Percentiles rank a stretch among this genome's conserved stretches.
Evolutionary conservation across 164 flowering plant species (phyloP).

Genomic region (Annona cherimola): DNA sequence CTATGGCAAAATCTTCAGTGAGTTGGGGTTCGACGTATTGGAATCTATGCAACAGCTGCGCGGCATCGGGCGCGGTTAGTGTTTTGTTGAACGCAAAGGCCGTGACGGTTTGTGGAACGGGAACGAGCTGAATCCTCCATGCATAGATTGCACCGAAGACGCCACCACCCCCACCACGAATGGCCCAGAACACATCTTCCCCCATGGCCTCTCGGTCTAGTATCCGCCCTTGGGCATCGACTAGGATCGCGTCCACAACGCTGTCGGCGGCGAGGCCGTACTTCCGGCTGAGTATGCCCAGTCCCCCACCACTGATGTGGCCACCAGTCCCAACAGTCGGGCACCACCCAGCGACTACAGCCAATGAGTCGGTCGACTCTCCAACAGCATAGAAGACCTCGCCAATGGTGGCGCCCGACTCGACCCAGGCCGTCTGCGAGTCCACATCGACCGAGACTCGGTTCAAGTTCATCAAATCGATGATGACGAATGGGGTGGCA

Average conservation of each 20-base stretch:
- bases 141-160: conserved; percentile 15
- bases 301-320: conserved; percentile 2
- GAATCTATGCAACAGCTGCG: conserved; percentile 6
- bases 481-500: conserved; percentile 12
- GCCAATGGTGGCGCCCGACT: conserved; percentile 29
- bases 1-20: conserved; percentile 8
- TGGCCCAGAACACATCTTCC: conserved; percentile 26
- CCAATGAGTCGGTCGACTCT: conserved; percentile 8
- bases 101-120: conserved; percentile 18
- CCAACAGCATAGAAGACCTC: conserved; percentile 18
- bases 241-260: conserved; percentile 14
- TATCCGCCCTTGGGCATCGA: conserved; percentile 12
- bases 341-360: conserved; percentile 25
- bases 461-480: conserved; percentile 18
- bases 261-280: conserved; percentile 15
- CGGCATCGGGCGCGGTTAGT: conserved; percentile 1
- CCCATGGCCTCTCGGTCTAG: conserved; percentile 21
- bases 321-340: conserved; percentile 13
- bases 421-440: conserved; percentile 19
- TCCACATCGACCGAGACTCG: conserved; percentile 12
- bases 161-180: conserved; percentile 18
- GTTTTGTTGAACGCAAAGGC: conserved; percentile 4
- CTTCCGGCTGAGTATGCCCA: conserved; percentile 4
- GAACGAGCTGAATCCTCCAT: conserved; percentile 15
- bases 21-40: conserved; percentile 6